Conservation (phyloP, 768 basidiomycete genomes). For the Porpolomopsis calyptriformis region DNA sequence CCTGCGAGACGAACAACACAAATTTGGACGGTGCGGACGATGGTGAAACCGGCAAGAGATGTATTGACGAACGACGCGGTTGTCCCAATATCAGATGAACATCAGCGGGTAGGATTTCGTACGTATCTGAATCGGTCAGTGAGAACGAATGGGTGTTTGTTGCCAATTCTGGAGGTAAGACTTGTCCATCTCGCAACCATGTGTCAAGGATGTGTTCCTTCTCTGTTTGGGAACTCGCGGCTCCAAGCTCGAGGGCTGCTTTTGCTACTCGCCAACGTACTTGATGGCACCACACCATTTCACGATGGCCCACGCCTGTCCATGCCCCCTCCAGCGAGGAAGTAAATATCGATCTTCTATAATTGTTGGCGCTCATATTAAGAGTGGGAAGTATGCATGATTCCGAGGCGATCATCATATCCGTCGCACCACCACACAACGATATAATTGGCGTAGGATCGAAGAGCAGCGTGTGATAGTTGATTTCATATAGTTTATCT, state of each 20-base stretch:
- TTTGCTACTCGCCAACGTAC: constrained; percentile 83
- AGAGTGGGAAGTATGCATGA: constrained; percentile 53
- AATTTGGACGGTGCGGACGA: constrained; percentile 23
- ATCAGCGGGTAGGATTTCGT: constrained; percentile 28
- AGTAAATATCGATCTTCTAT: constrained; percentile 65
- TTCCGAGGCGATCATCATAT: constrained; percentile 88
- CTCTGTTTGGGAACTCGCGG: constrained; percentile 15
- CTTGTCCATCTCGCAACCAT: constrained; percentile 61
- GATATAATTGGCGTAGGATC: constrained; percentile 65
- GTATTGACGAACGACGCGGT: constrained; percentile 33
- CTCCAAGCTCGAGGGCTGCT: constrained; percentile 58
- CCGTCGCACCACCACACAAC: constrained; percentile 85
- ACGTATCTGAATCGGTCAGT: constrained; percentile 16
- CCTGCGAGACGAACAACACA: constrained; percentile 51
- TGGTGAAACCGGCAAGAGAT: constrained; percentile 39
- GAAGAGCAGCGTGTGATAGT: constrained; percentile 27
- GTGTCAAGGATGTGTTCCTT: constrained; percentile 37
- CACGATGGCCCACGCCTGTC: constrained; percentile 92
- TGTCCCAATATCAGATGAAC: constrained; percentile 32
- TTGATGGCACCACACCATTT: constrained; percentile 99
- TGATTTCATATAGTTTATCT: constrained; percentile 55
- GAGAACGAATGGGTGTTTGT: constrained; percentile 12
- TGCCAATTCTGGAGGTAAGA: constrained; percentile 24
- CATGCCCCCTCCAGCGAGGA: constrained; percentile 84
- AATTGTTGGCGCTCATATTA: constrained; percentile 17